Evolutionary conservation across 495 filamentous ascomycete species (phyloP), one percentile per base, ranked within the genome.

Genomic region (Pyrenula massariospora): DNA sequence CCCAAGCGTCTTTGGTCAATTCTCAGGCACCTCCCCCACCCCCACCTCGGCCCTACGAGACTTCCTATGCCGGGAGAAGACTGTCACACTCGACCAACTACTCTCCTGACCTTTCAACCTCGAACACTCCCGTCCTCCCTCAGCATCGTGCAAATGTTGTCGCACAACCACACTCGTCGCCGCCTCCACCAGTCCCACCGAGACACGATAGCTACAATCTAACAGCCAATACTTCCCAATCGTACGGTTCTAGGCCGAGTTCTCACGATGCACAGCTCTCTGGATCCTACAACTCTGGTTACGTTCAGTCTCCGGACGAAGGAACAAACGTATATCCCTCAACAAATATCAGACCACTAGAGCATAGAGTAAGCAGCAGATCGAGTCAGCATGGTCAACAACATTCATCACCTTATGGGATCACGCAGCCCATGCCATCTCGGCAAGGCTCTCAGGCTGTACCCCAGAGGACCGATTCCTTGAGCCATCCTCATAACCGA

Each of bases 401-500:
- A 15, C 72, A 73, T 10, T 73, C 72, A 24, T 68, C 74, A 19
- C 70, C 67, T 10, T 71, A 59, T 0, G 68, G 65, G 1, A 68
- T 70, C 2, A 69, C 71, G 3, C 72, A 74, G 50, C 74, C 76
- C 51, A 67, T 70, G 22, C 71, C 70, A 49, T 73, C 71, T 5
- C 68, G 67, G 58, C 60, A 42, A 42, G 31, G 31, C 5, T 8
- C 31, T 42, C 31, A 42, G 31, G 15, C 31, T 8, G 15, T 72
- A 47, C 76, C 74, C 53, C 75, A 71, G 57, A 70, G 82, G 53
- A 75, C 71, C 0, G 75, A 79, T 56, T 82, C 80, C 3, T 58
- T 77, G 31, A 77, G 80, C 57, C 78, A 86, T 61, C 80, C 79
- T 5, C 79, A 83, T 54, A 66, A 75, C 2, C 71, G 83, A 23